Conservation (phyloP, 306 rosid genomes). For the Prunus salicina region DNA sequence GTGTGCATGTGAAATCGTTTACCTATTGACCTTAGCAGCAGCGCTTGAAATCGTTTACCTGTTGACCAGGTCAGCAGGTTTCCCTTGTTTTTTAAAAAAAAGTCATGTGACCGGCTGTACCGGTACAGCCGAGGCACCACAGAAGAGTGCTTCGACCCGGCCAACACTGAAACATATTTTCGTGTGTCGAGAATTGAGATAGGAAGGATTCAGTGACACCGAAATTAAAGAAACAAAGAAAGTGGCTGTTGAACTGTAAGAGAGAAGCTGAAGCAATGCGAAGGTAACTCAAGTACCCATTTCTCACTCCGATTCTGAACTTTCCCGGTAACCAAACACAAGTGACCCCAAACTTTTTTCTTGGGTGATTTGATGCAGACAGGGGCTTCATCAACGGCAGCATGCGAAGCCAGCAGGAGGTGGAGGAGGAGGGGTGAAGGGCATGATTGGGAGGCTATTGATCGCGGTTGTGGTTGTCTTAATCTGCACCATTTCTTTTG, state of each 20-base stretch:
- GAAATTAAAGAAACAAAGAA: neutral
- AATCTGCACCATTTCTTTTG: conserved; percentile 71
- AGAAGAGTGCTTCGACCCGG: too few relatives aligned
- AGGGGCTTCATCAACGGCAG: conserved; percentile 57
- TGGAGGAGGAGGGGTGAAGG: conserved; percentile 54
- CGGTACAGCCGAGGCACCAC: too few relatives aligned
- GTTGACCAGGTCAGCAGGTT: too few relatives aligned
- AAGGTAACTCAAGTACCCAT: conserved; percentile 5
- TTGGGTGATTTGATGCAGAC: conserved; percentile 35
- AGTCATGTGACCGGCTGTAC: too few relatives aligned
- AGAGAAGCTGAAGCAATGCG: conserved; percentile 17
- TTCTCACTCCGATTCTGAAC: neutral
- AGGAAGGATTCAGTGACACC: too few relatives aligned
- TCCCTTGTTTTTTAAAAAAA: too few relatives aligned
- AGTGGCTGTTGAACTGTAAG: neutral
- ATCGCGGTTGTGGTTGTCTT: conserved; percentile 54
- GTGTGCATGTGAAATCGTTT: too few relatives aligned
- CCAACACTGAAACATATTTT: too few relatives aligned
- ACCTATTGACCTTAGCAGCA: too few relatives aligned
- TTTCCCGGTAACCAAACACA: neutral
- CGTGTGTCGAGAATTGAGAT: too few relatives aligned
- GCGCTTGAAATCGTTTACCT: too few relatives aligned
- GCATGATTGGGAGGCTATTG: conserved; percentile 56
- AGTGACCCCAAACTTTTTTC: neutral
- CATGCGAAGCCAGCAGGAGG: conserved; percentile 37